phyloP scores from a whole-genome alignment of 306 rosid species.

The Astragalus membranaceus region DNA sequence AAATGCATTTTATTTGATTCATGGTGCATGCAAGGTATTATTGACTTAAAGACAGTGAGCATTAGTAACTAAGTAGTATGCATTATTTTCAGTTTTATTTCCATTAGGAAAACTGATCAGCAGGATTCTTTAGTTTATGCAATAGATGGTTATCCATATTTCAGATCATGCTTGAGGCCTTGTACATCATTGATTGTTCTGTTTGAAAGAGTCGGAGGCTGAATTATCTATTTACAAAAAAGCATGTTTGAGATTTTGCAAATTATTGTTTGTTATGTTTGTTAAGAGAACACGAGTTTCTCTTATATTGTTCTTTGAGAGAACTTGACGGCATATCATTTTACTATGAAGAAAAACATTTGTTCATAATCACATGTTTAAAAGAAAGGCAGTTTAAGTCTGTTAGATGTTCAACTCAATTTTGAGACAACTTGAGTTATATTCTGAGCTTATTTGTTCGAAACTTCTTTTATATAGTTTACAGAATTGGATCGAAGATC shows the following conservation, averaged over 20 bases:
- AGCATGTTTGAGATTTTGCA: background rate
- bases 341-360: background rate
- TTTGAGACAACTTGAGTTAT: background rate
- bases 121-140: slow-evolving; percentile 4
- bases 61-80: background rate
- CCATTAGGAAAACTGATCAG: slow-evolving; percentile 7
- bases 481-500: slow-evolving; percentile 94
- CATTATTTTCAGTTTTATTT: background rate
- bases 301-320: background rate
- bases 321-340: background rate
- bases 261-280: background rate
- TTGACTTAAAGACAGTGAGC: background rate
- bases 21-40: background rate
- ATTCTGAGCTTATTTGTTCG: slow-evolving; percentile 15
- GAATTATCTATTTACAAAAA: background rate
- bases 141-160: background rate
- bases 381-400: background rate
- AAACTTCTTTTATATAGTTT: slow-evolving; percentile 51
- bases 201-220: slow-evolving; percentile 9
- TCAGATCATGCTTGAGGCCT: background rate
- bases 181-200: slow-evolving; percentile 4
- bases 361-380: background rate
- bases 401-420: background rate
- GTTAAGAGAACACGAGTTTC: background rate
- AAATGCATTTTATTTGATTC: background rate